These are phyloP conservation scores for Cercospora sp. DNA, from an alignment of 2,329 filamentous ascomycete genomes.

Conservation along the genomic window DNA sequence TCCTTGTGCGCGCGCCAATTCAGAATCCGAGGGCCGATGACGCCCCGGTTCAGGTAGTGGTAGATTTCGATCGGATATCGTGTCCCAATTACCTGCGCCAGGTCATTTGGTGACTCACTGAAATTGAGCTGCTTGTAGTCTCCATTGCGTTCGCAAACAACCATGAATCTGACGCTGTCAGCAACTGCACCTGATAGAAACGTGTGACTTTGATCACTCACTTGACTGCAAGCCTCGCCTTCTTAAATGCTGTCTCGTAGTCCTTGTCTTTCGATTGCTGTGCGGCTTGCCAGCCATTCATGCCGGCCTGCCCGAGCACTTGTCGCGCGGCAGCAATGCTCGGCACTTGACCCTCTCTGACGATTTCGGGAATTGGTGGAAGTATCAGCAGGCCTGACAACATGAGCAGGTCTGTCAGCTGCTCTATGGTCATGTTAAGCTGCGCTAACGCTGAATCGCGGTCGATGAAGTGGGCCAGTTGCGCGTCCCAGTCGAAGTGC, in stretches of 20 bases:
- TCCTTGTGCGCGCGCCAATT: constrained; percentile 81
- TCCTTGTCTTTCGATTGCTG: constrained; percentile 75
- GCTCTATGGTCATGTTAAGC: constrained; percentile 64
- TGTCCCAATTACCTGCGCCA: constrained; percentile 74
- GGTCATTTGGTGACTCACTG: constrained; percentile 74
- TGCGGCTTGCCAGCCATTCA: constrained; percentile 72
- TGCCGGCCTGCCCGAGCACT: constrained; percentile 66
- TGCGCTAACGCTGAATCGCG: constrained; percentile 61
- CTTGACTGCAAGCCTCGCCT: constrained; percentile 79
- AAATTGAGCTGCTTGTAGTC: constrained; percentile 73
- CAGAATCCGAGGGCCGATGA: constrained; percentile 76
- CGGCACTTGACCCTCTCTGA: constrained; percentile 42
- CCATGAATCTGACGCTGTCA: constrained; percentile 61
- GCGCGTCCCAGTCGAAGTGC: constrained; percentile 64
- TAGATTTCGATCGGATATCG: constrained; percentile 8
- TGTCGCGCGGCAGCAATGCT: constrained; percentile 76
- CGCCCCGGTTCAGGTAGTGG: constrained; percentile 74
- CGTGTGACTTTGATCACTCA: background rate
- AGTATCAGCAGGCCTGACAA: constrained; percentile 70
- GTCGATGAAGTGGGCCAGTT: constrained; percentile 66
- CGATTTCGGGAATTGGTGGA: constrained; percentile 63
- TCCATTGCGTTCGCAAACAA: constrained; percentile 76
- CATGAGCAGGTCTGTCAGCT: constrained; percentile 67
- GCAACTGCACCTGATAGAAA: background rate
- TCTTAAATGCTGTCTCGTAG: constrained; percentile 84